Evolutionary conservation across 1,284 basidiomycete genomes (phyloP).

Genomic region (Irpex lacteus): DNA sequence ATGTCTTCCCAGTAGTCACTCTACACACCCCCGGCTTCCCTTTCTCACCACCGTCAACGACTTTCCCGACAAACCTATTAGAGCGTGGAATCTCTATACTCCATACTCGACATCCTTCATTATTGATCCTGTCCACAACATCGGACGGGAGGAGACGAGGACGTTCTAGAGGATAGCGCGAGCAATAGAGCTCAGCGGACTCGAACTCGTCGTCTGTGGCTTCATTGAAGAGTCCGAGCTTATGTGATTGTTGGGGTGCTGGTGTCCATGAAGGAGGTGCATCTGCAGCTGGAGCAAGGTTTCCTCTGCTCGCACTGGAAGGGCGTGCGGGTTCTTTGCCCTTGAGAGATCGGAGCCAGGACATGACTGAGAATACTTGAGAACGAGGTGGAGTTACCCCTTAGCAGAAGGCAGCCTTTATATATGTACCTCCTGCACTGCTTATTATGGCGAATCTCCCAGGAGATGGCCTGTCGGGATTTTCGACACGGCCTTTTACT

Average conservation of each 20-base stretch:
- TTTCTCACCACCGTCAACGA: constrained; percentile 34
- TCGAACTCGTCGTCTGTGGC: constrained; percentile 51
- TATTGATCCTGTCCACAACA: constrained; percentile 43
- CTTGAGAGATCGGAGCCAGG: constrained; percentile 4
- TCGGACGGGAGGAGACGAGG: constrained; percentile 48
- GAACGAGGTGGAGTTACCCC: too few species aligned
- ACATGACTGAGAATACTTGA: not conserved
- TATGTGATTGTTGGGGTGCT: constrained; percentile 44
- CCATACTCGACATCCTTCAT: constrained; percentile 48
- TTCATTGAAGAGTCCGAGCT: constrained; percentile 47
- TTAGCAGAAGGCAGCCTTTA: too few species aligned
- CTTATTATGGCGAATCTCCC: too few species aligned
- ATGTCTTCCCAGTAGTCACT: constrained; percentile 39
- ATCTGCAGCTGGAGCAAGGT: not conserved
- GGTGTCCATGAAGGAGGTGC: constrained; percentile 49
- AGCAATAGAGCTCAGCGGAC: constrained; percentile 49
- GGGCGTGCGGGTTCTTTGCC: not conserved
- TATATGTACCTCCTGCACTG: too few species aligned
- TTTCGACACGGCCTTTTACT: too few species aligned
- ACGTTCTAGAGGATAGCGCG: constrained; percentile 32
- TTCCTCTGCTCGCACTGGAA: not conserved
- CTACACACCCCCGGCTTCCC: constrained; percentile 32
- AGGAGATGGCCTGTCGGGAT: too few species aligned
- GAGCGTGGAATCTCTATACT: constrained; percentile 39
- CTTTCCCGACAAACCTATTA: constrained; percentile 37